Evolutionary conservation across 116 monocot genomes (phyloP), one percentile per base, ranked within the genome.

Genomic region (Iris pallida): DNA sequence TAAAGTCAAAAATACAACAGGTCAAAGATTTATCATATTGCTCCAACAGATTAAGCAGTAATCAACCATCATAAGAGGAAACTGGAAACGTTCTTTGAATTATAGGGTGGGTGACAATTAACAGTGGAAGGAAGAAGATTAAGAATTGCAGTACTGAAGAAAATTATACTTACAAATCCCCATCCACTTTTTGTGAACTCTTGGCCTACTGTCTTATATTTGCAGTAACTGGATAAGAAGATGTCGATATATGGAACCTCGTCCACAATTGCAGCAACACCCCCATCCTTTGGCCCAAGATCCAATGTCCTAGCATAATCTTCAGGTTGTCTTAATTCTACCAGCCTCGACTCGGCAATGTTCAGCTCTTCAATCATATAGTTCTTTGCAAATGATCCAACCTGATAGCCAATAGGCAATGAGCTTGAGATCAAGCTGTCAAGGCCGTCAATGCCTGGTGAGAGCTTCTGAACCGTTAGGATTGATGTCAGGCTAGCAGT

Each of bases 401-500:
- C 88, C 48, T 95, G 95, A 66, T 71, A 84, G 18, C 95, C 91
- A 53, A 95, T 86, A 6, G 80, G 76, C 14, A 76, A 75, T 5
- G 75, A 59, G 71, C 90, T 81, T 8, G 91, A 79, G 54, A 88
- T 82, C 66, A 91, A 72, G 59, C 76, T 82, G 42, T 88, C 88
- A 43, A 95, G 81, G 0, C 88, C 91, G 64, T 78, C 60, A 49
- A 91, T 79, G 10, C 85, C 46, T 7, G 85, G 78, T 54, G 90
- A 77, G n/a, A 95, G 77, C 59, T 90, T 83, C 74, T 90, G 94
- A 70, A 95, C 90, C 55, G 94, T 95, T 11, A 95, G 90, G 55
- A 95, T 83, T 10, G 94, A 95, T 65, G 94, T 95, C 70, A 95
- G 65, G 69, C 83, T 95, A 48, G 94, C 94, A 48, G 94, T 95